Evolutionary conservation across 768 basidiomycete genomes (phyloP), one percentile per base, ranked within the genome.

Genomic region (Termitomyces sp.): DNA sequence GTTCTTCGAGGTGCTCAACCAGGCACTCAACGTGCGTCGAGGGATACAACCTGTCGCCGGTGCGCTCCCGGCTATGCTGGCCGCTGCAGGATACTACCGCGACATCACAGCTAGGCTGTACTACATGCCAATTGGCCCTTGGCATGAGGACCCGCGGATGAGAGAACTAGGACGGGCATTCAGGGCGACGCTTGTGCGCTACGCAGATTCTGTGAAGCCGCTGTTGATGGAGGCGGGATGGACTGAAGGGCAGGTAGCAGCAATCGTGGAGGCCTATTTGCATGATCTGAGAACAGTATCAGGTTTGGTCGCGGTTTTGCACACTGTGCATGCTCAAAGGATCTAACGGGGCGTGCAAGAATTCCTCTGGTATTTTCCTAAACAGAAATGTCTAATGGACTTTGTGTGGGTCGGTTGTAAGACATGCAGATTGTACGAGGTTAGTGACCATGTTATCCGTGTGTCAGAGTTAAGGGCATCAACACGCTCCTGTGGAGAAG

Each of bases 51-150:
- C 74, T 24, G 64, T 79, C 30, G 73, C 76, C 0, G 53, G 57
- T n/a, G 56, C 59, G 0, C 69, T 86, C 46, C 72, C 78, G 0
- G 57, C 47, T 5, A 71, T 74, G 55, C 64, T 88, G 5, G 35
- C 55, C 0, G 58, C 65, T 1, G 73, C 72, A 2, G 72, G 71
- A 0, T 61, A 60, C 13, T 89, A 87, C 65, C 65, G 58, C 0
- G 70, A 75, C 20, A 73, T 82, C 55, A 66, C 70, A 5, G 11
- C 33, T 5, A 36, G 9, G 32, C 55, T 60, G 2, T 66, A 72
- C 58, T 61, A 70, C 66, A 73, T 88, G 57, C 86, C 86, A 24
- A 45, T 61, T 62, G 88, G 87, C 5, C 68, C 71, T 9, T 86
- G 84, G 86, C 73, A 70, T 48, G 36, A 48, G 0, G 73, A 80